Evolutionary conservation across 495 filamentous ascomycete genomes (phyloP).

Genomic region (Halenospora varia): DNA sequence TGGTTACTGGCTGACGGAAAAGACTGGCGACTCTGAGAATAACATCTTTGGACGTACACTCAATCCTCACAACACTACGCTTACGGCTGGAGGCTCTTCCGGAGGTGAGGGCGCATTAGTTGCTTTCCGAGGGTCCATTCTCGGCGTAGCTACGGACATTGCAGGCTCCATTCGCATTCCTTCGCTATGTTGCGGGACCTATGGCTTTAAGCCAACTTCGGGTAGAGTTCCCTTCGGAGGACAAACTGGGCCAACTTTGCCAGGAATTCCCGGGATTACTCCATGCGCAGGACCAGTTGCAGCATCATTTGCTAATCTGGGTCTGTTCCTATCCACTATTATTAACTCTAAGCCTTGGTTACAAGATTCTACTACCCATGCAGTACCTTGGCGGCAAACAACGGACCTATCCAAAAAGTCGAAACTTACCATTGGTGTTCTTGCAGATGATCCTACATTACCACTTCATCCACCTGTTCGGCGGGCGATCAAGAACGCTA

Average conservation of each 20-base stretch:
- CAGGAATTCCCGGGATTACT: neutral
- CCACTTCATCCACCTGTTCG: neutral
- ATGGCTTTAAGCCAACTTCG: slow-evolving; percentile 51
- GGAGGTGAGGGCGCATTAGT: slow-evolving; percentile 51
- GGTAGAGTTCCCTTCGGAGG: slow-evolving; percentile 48
- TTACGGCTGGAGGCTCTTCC: slow-evolving; percentile 56
- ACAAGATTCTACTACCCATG: neutral
- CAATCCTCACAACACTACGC: slow-evolving; percentile 53
- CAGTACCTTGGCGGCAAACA: neutral
- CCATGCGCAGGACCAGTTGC: neutral
- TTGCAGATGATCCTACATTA: neutral
- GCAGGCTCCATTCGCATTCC: slow-evolving; percentile 61
- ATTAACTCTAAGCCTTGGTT: neutral
- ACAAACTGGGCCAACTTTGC: neutral
- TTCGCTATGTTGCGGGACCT: slow-evolving; percentile 50
- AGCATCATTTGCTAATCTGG: neutral
- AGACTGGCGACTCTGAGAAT: slow-evolving; percentile 44
- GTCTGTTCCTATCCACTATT: neutral
- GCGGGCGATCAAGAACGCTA: neutral
- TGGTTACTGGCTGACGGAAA: no score
- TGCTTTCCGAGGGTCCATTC: slow-evolving; percentile 31
- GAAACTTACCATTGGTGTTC: neutral
- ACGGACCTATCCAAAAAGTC: neutral
- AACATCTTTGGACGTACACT: slow-evolving; percentile 60
- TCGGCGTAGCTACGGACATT: slow-evolving; percentile 60